A percentile compares a stretch with the other conserved stretches of the same genome.
These are phyloP conservation scores for Tremella mesenterica DNA, from an alignment of 768 basidiomycete species.

Conservation along the genomic window DNA sequence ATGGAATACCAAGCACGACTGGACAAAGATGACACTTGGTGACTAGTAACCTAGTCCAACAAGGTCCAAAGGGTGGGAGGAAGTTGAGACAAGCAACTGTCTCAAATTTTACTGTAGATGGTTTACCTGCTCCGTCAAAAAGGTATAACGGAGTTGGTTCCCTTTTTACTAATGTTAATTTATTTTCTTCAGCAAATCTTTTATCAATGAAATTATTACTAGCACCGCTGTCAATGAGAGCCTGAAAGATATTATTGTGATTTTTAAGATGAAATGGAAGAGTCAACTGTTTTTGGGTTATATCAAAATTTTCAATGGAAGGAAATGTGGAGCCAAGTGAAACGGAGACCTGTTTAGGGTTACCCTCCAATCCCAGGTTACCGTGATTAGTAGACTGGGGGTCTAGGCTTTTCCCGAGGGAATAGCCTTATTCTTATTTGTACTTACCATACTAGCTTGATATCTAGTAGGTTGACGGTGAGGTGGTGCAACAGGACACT, in stretches of 20 bases:
- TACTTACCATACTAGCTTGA: no score
- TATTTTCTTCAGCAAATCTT: background rate
- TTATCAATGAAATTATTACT: constrained; percentile 12
- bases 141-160: background rate
- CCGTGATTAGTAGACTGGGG: background rate
- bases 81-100: background rate
- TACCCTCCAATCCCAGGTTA: constrained; percentile 1
- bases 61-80: background rate
- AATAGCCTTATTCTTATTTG: no score
- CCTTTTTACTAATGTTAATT: constrained; percentile 1
- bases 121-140: background rate
- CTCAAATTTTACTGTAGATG: background rate
- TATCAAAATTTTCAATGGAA: no score
- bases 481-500: no score
- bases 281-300: background rate
- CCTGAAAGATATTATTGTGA: background rate
- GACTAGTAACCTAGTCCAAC: background rate
- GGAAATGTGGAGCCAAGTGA: background rate
- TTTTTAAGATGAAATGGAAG: background rate
- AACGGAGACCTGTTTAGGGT: background rate
- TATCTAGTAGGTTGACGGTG: constrained; percentile 13
- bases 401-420: background rate
- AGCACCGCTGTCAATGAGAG: constrained; percentile 12
- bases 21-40: constrained; percentile 4
- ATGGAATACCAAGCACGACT: constrained; percentile 10